Percentiles rank a stretch among this genome's conserved stretches.
Conservation (phyloP, 2,329 filamentous ascomycete species). For the Metarhizium rileyi region DNA sequence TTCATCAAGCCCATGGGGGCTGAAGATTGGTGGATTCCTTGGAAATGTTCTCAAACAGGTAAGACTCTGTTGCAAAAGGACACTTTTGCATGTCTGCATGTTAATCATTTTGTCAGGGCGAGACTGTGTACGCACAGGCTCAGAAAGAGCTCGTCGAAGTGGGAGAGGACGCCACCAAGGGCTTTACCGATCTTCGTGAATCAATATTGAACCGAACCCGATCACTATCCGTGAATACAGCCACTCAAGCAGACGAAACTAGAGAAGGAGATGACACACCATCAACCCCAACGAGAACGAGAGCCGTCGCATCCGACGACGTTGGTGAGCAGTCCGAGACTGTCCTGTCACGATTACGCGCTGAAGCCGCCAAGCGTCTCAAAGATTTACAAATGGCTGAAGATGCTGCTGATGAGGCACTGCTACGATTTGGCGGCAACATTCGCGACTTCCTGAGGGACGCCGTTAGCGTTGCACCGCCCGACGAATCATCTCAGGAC, state of each 20-base stretch:
- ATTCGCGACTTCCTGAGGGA: constrained; percentile 84
- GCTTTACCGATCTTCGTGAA: constrained; percentile 60
- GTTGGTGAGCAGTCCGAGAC: constrained; percentile 41
- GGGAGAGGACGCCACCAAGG: constrained; percentile 71
- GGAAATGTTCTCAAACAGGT: constrained; percentile 91
- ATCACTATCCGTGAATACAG: constrained; percentile 54
- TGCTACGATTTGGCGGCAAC: constrained; percentile 83
- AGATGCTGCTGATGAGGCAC: constrained; percentile 90
- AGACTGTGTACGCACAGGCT: constrained; percentile 73
- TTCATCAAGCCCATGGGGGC: constrained; percentile 84
- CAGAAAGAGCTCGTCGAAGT: constrained; percentile 75
- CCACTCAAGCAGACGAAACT: constrained; percentile 20
- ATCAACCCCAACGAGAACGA: constrained; percentile 36
- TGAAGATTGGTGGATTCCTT: constrained; percentile 77
- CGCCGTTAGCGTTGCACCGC: constrained; percentile 79
- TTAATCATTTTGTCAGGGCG: constrained; percentile 45
- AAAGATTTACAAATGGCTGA: constrained; percentile 88
- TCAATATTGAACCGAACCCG: constrained; percentile 65
- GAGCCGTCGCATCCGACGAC: constrained; percentile 31
- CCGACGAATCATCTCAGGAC: constrained; percentile 43
- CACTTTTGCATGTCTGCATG: not conserved
- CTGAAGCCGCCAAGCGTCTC: constrained; percentile 71
- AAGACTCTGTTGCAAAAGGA: constrained; percentile 6
- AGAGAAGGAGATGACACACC: constrained; percentile 26
- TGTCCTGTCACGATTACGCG: constrained; percentile 66